phyloP scores from a whole-genome alignment of 192 early-diverging fungal species.

The Spinellus fusiger region DNA sequence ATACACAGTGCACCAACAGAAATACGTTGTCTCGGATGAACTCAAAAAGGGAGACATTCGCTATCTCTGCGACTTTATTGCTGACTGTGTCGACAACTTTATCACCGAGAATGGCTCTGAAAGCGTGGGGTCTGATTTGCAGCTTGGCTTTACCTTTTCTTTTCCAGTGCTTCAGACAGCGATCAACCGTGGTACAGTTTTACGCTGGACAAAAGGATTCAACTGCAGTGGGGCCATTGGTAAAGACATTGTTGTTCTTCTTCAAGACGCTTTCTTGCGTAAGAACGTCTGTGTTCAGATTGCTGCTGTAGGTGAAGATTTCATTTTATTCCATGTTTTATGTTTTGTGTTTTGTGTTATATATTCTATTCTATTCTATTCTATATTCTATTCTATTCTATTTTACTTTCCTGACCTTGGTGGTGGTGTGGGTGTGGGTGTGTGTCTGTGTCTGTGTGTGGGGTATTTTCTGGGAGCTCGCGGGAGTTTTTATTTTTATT shows the following conservation, averaged over 20 bases:
- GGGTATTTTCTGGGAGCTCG: no score
- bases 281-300: conserved; percentile 67
- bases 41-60: conserved; percentile 52
- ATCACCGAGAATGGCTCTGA: conserved; percentile 55
- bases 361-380: not conserved
- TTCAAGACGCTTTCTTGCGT: conserved; percentile 75
- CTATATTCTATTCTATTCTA: no score
- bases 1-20: conserved; percentile 70
- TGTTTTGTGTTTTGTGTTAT: not conserved
- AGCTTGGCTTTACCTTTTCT: conserved; percentile 94
- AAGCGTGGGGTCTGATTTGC: conserved; percentile 26
- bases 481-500: not conserved
- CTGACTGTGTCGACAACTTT: conserved; percentile 74
- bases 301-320: conserved; percentile 30
- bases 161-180: conserved; percentile 86
- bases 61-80: conserved; percentile 79
- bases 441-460: no score
- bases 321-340: not conserved
- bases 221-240: conserved; percentile 64
- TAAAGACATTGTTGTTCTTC: conserved; percentile 67
- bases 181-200: conserved; percentile 62
- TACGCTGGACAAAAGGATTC: conserved; percentile 91
- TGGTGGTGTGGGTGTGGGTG: not conserved
- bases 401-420: no score
- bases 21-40: conserved; percentile 60